Evolutionary conservation across 2,329 filamentous ascomycete genomes (phyloP).

Genomic region (Aquanectria penicillioides): DNA sequence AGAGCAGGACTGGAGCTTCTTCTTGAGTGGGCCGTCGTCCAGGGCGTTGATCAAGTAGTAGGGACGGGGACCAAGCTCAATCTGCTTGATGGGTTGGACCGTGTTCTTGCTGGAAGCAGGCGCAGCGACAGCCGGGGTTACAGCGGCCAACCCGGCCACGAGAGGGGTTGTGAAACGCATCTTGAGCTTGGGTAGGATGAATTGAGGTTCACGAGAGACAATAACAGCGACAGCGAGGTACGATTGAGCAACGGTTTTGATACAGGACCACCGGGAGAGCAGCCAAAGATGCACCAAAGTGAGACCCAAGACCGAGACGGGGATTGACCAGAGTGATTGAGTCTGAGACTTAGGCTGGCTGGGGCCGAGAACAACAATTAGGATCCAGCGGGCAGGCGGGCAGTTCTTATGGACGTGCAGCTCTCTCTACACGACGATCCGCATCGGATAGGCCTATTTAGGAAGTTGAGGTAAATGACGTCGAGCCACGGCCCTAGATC

Average conservation of each 20-base stretch:
- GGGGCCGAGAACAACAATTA: neutral
- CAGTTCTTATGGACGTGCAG: conserved; percentile 32
- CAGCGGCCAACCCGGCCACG: conserved; percentile 44
- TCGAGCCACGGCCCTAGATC: conserved; percentile 13
- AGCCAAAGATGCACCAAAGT: conserved; percentile 4
- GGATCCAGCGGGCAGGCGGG: conserved; percentile 11
- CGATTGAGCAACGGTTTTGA: neutral
- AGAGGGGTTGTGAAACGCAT: conserved; percentile 48
- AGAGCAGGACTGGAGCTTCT: conserved; percentile 66
- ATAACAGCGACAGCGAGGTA: neutral
- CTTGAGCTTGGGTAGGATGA: conserved; percentile 13
- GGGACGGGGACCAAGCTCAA: conserved; percentile 71
- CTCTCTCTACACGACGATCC: conserved; percentile 21
- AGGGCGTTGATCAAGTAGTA: conserved; percentile 73
- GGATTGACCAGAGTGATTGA: neutral
- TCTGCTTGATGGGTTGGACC: conserved; percentile 52
- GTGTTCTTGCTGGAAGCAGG: conserved; percentile 33
- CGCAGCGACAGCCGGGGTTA: conserved; percentile 40
- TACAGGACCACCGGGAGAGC: neutral
- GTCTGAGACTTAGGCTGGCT: conserved; percentile 27
- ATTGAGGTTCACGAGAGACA: conserved; percentile 15
- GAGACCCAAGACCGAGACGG: conserved; percentile 10
- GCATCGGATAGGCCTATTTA: conserved; percentile 30
- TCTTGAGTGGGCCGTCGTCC: conserved; percentile 68
- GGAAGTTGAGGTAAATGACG: conserved; percentile 27